These are phyloP conservation scores for Mortierella sp. DNA, from an alignment of 371 early-diverging fungal species.

Conservation along the genomic window DNA sequence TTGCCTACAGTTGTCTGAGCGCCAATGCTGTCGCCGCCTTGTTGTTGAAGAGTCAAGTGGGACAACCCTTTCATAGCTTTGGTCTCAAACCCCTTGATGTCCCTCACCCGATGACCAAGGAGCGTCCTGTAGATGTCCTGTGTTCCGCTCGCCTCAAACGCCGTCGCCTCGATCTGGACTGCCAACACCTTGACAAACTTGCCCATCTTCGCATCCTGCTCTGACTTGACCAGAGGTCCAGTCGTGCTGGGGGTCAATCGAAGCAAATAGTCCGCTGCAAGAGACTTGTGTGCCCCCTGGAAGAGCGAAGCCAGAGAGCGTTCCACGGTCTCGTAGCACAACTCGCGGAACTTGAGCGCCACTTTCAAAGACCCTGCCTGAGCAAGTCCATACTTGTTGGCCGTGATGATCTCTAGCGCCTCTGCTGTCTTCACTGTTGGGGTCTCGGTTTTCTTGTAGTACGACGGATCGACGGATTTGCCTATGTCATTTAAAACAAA, in stretches of 20 bases:
- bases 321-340: constrained; percentile 45
- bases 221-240: constrained; percentile 14
- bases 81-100: constrained; percentile 50
- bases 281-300: constrained; percentile 33
- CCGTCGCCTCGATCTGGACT: constrained; percentile 29
- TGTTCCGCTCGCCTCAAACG: constrained; percentile 38
- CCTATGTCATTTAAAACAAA: constrained; percentile 15
- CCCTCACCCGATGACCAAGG: constrained; percentile 41
- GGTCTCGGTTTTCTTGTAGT: constrained; percentile 28
- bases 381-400: constrained; percentile 30
- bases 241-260: neutral
- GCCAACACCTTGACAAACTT: constrained; percentile 37
- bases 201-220: constrained; percentile 19
- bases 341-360: constrained; percentile 36
- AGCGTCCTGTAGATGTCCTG: constrained; percentile 32
- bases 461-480: constrained; percentile 35
- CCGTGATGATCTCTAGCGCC: neutral
- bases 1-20: neutral
- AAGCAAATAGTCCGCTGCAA: constrained; percentile 27
- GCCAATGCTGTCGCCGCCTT: neutral
- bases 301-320: constrained; percentile 18
- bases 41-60: neutral
- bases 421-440: neutral
- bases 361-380: constrained; percentile 36
- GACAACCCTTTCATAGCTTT: constrained; percentile 26